Percentiles rank a stretch among this genome's conserved stretches.
Conservation (phyloP, 2,329 filamentous ascomycete genomes). For the Periconia sp. region DNA sequence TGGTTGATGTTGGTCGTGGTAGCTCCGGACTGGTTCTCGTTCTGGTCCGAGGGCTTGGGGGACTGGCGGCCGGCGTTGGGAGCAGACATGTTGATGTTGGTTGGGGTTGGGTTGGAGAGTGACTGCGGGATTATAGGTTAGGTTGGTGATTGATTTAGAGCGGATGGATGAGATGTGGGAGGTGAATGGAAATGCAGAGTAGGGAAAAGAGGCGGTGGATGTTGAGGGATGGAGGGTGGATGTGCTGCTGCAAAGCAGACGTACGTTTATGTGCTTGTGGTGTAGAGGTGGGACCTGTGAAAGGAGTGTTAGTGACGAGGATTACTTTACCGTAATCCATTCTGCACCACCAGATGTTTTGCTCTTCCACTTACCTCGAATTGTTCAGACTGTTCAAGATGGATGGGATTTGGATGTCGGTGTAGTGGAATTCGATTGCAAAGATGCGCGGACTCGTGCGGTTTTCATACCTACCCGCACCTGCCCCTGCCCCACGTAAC, state of each 20-base stretch:
- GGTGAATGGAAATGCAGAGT: neutral
- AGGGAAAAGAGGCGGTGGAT: neutral
- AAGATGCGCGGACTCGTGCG: conserved; percentile 6
- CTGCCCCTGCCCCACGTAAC: conserved; percentile 21
- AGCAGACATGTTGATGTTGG: conserved; percentile 61
- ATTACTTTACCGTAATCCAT: too few species aligned
- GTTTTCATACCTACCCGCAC: conserved; percentile 10
- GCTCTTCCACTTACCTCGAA: too few species aligned
- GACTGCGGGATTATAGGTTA: conserved; percentile 14
- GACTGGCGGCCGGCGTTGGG: conserved; percentile 72
- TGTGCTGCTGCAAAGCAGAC: neutral
- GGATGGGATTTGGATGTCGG: neutral
- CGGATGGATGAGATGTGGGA: neutral
- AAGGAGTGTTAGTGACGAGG: neutral
- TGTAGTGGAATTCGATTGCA: neutral
- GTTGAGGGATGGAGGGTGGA: neutral
- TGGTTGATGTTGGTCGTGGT: conserved; percentile 62
- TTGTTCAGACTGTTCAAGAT: neutral
- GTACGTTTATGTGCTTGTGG: conserved; percentile 3
- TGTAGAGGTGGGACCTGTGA: neutral
- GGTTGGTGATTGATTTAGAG: neutral
- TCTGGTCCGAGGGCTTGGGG: conserved; percentile 70
- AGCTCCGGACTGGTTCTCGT: conserved; percentile 63
- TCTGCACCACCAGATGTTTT: too few species aligned
- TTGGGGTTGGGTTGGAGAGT: conserved; percentile 15